A percentile compares a stretch with the other conserved stretches of the same genome.
phyloP scores from a whole-genome alignment of 2,329 filamentous ascomycete genomes.

The Fusarium agapanthi region DNA sequence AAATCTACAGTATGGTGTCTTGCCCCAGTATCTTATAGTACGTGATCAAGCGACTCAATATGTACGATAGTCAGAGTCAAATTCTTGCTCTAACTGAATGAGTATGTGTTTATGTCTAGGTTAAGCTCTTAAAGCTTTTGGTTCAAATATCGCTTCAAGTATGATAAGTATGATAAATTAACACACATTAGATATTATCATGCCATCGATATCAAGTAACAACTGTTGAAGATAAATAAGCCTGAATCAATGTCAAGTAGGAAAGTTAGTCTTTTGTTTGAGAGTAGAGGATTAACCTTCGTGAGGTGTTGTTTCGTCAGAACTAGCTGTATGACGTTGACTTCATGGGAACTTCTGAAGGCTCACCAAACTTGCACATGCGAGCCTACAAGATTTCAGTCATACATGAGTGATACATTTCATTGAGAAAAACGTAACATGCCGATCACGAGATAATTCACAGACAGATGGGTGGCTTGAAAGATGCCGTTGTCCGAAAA shows the following conservation, averaged over 20 bases:
- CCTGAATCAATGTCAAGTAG: not conserved
- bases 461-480: rapidly evolving
- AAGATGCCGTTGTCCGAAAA: not conserved
- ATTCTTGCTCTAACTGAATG: no score
- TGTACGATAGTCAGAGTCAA: not conserved
- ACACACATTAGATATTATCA: not conserved
- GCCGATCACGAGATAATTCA: rapidly evolving
- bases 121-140: rapidly evolving
- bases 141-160: not conserved
- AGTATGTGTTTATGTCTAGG: no score
- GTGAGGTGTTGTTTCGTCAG: not conserved
- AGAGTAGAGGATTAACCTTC: not conserved
- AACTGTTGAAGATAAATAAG: not conserved
- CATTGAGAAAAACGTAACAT: not conserved
- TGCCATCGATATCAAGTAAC: not conserved
- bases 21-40: not conserved
- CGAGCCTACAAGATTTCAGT: rapidly evolving
- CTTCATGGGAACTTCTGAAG: not conserved
- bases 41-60: rapidly evolving
- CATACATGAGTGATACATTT: not conserved
- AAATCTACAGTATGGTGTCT: rapidly evolving
- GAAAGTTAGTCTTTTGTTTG: not conserved
- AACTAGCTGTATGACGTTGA: not conserved
- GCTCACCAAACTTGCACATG: not conserved
- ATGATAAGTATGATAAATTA: not conserved